These are phyloP conservation scores for Suhomyces faveliae DNA, from an alignment of 805 yeast genomes.

Conservation along the genomic window DNA sequence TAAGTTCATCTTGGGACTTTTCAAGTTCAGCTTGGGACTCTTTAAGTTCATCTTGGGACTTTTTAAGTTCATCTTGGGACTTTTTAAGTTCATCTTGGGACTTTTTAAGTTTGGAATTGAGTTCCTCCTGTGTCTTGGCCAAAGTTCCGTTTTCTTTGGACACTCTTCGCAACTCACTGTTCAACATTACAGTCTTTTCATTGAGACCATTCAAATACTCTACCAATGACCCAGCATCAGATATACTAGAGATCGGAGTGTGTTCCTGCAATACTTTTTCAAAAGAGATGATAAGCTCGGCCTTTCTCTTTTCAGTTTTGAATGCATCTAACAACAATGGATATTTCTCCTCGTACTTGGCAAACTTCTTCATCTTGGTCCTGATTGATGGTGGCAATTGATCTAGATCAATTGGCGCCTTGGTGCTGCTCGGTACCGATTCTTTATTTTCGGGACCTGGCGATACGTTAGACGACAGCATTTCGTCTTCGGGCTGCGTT, in stretches of 20 bases:
- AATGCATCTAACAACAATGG: constrained; percentile 84
- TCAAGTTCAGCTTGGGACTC: neutral
- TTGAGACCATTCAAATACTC: constrained; percentile 66
- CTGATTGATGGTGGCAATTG: constrained; percentile 57
- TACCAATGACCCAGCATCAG: constrained; percentile 67
- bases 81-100: constrained; percentile 5
- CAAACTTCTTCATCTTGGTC: constrained; percentile 67
- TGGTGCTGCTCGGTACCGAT: neutral
- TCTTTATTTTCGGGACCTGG: constrained; percentile 1
- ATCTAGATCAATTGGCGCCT: constrained; percentile 22
- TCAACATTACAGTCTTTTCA: constrained; percentile 58
- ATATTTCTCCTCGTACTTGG: constrained; percentile 86
- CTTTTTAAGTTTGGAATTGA: constrained; percentile 4
- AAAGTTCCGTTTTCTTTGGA: constrained; percentile 25
- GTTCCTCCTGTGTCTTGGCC: constrained; percentile 5
- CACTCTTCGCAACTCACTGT: constrained; percentile 60
- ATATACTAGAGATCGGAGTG: constrained; percentile 76
- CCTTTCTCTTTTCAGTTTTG: constrained; percentile 70
- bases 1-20: too few species aligned
- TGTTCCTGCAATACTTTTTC: constrained; percentile 71
- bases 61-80: constrained; percentile 5
- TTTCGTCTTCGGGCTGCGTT: constrained; percentile 48
- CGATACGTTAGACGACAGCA: constrained; percentile 13
- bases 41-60: neutral
- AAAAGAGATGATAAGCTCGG: constrained; percentile 56